phyloP scores from a whole-genome alignment of 2,329 filamentous ascomycete species.

The Tolypocladium amazonense region DNA sequence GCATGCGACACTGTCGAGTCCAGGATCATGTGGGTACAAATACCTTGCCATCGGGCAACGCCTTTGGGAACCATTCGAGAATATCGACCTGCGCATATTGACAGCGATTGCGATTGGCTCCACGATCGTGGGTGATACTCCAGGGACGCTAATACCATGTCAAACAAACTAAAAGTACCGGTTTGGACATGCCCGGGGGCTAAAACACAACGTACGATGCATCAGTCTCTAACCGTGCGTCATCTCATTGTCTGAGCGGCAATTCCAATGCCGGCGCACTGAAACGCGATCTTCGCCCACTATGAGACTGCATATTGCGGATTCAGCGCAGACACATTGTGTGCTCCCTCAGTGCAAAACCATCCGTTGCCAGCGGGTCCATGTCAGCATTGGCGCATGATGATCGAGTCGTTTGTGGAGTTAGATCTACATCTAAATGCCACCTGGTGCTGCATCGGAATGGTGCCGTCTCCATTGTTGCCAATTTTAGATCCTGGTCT shows the following conservation, averaged over 20 bases:
- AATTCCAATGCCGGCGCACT: background rate
- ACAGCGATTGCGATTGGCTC: background rate
- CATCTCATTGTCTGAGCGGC: background rate
- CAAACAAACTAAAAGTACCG: background rate
- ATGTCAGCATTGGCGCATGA: background rate
- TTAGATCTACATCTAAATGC: background rate
- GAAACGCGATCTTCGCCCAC: background rate
- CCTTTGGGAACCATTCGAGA: background rate
- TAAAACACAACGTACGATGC: background rate
- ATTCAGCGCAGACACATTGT: too few relatives aligned
- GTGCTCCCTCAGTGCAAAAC: background rate
- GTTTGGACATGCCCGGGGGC: background rate
- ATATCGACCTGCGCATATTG: background rate
- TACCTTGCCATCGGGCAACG: background rate
- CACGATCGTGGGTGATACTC: background rate
- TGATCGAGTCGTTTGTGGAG: background rate
- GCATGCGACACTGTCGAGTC: background rate
- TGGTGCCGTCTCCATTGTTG: background rate
- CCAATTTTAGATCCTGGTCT: background rate
- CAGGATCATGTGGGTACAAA: background rate
- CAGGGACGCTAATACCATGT: background rate
- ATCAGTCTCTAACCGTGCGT: background rate
- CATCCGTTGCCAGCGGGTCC: background rate
- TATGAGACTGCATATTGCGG: background rate
- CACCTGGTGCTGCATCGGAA: background rate